Base-by-base conservation (phyloP, 139 green algal species). In the Pleodorina starrii region DNA sequence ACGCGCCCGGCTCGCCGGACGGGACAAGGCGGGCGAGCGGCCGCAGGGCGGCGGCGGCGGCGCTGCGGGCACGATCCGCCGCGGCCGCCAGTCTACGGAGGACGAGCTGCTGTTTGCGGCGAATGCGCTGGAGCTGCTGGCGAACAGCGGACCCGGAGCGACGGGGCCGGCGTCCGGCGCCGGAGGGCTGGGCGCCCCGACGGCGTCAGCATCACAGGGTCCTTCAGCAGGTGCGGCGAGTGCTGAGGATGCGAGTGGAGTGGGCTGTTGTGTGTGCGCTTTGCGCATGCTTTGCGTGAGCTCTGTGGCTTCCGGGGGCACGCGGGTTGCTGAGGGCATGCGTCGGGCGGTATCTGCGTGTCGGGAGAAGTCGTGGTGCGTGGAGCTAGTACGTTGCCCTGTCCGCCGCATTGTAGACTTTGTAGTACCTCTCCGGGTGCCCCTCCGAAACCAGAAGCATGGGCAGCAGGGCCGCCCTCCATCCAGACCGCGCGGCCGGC, bases 121-220 rank as follows among this genome's bases (percentile, higher is more conserved):
- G 25, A 36, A 35, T 29, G 78, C 78, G 17, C 78, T 85, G 36
- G 54, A 74, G 54, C 51, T 85, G 78, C 78, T 85, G 5, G 66
- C 66, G 74, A 42, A 80, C 4, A 57, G 72, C 42, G 74, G 14
- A 6, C 38, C 76, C 14, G 76, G 48, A 0, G 48, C 74, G 43
- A 25, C 6, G 0, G 43, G 27, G 6, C 7, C 25, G 46, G 25
- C n/a, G 54, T 21, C 21, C 54, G 54, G 21, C 25, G 54, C 54
- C 21, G 54, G 5, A 12, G 9, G n/a, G n/a, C n/a, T n/a, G n/a
- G n/a, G n/a, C n/a, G n/a, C n/a, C n/a, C n/a, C 54, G 3, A 66
- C 54, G 54, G 9, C 21, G 54, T 21, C 54, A 66, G 54, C 54
- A 66, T 12, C 6, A 5, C 21, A 21, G 54, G 9, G 5, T 66